These are phyloP conservation scores for Colletotrichum melonis DNA, from an alignment of 2,329 filamentous ascomycete species.

Conservation along the genomic window DNA sequence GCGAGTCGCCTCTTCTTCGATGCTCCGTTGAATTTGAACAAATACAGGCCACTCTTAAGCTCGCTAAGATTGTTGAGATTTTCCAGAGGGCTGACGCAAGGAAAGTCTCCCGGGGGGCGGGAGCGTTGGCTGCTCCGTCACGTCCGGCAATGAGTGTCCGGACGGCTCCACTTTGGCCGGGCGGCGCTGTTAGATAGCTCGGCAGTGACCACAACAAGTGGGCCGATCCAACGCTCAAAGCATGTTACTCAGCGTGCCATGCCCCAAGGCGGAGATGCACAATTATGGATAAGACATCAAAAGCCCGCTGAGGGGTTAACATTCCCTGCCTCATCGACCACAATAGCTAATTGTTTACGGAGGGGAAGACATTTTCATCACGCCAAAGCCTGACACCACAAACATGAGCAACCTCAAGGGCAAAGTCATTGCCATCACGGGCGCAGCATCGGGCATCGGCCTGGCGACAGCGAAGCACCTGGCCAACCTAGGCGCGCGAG, in stretches of 20 bases:
- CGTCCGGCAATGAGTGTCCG: not conserved
- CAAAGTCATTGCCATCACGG: slow-evolving; percentile 61
- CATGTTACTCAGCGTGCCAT: not conserved
- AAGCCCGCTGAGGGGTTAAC: not conserved
- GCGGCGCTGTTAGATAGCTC: not conserved
- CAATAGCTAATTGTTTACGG: too few relatives aligned
- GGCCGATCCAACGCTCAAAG: not conserved
- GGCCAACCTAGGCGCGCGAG: slow-evolving; percentile 52
- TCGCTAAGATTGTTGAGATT: too few relatives aligned
- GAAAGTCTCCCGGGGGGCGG: not conserved
- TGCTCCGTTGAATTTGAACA: not conserved
- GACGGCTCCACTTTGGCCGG: not conserved
- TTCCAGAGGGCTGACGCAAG: not conserved
- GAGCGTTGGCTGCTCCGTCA: not conserved
- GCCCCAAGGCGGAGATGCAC: not conserved
- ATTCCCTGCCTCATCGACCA: too few relatives aligned
- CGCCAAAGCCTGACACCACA: not conserved
- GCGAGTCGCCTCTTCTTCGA: not conserved
- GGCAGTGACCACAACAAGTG: not conserved
- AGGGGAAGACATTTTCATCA: too few relatives aligned
- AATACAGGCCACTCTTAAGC: too few relatives aligned
- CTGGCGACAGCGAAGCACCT: slow-evolving; percentile 57
- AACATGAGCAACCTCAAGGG: slow-evolving; percentile 32
- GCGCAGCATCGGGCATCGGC: slow-evolving; percentile 61
- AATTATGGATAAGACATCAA: not conserved